Percentiles rank a stretch among this genome's conserved stretches.
These are phyloP conservation scores for Rhodosporidiobolus sp. DNA, from an alignment of 768 basidiomycete genomes.

Conservation along the genomic window DNA sequence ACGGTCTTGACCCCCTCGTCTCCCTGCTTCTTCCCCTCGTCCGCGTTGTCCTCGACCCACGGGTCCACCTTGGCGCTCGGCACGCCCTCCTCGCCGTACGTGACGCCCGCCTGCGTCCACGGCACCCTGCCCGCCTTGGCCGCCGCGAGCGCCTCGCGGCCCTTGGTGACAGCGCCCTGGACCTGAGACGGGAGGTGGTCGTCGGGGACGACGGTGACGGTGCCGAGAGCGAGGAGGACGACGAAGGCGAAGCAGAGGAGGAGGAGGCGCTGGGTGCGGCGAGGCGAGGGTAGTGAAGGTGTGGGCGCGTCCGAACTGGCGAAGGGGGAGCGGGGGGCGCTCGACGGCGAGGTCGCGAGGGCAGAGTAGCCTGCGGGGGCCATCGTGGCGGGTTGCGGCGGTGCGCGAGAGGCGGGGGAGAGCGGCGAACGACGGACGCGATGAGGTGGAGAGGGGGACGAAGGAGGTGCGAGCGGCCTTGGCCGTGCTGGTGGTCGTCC, in stretches of 20 bases:
- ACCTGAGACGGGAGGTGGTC: neutral
- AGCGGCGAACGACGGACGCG: neutral
- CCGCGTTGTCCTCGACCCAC: neutral
- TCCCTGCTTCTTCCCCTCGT: neutral
- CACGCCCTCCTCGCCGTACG: neutral
- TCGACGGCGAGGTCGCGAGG: neutral
- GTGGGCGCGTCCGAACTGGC: neutral
- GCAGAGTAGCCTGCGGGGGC: neutral
- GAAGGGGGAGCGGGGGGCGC: neutral
- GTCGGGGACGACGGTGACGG: conserved; percentile 10
- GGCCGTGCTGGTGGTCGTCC: too few species aligned
- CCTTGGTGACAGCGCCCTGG: neutral
- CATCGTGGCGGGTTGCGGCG: neutral
- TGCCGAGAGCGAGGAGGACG: neutral
- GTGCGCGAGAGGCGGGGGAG: neutral
- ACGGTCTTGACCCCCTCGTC: neutral
- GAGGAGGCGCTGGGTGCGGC: neutral
- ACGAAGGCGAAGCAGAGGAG: neutral
- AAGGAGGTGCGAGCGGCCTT: neutral
- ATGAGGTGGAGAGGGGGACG: too few species aligned
- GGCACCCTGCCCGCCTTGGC: neutral
- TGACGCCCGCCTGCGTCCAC: neutral
- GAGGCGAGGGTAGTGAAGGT: neutral
- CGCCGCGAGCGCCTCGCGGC: conserved; percentile 4
- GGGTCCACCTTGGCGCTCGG: neutral